Evolutionary conservation across 2,329 filamentous ascomycete species (phyloP), one percentile per base, ranked within the genome.

Genomic region (Pyrenophora seminiperda): DNA sequence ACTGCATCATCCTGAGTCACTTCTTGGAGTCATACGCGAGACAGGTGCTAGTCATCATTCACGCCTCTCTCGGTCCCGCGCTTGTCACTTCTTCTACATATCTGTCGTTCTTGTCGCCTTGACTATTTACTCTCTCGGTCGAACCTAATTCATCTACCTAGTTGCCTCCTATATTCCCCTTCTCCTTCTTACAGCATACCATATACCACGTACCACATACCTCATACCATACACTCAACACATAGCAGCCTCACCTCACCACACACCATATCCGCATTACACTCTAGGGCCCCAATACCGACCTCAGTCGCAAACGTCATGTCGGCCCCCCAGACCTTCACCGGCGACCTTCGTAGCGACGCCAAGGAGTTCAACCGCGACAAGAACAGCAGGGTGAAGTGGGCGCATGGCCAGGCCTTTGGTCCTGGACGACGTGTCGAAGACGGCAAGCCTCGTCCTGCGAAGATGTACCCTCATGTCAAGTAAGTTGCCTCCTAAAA

Each of bases 271-370:
- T 6, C 36, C 48, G 24, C 38, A n/a, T 10, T 30, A 47, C 36
- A 38, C 5, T 41, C 14, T 20, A 36, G 15, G 19, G 19, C 19
- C 15, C 53, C 48, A 41, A 44, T 40, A 42, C 48, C 36, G 14
- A 39, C 22, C 51, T 58, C 18, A 47, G 27, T 14, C 19, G 31
- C 19, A 41, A 33, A 49, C 59, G 64, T 39, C 68, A 79, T 78
- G 76, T 72, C 76, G 59, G 67, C 75, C 62, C 73, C 77, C 61
- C 76, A 77, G 68, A 70, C 74, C 65, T 72, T 77, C 63, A 77
- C 76, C 62, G 67, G 72, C 67, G 82, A 85, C 66, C 75, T 84
- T 55, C 81, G 82, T 66, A 77, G 76, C 68, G 73, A 72, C 59
- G 76, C 79, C 64, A 79, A 78, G 63, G 79, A 81, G 61, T 79